Percentiles rank a stretch among this genome's conserved stretches.
phyloP scores from a whole-genome alignment of 768 basidiomycete species.

The Exidia glandulosa region DNA sequence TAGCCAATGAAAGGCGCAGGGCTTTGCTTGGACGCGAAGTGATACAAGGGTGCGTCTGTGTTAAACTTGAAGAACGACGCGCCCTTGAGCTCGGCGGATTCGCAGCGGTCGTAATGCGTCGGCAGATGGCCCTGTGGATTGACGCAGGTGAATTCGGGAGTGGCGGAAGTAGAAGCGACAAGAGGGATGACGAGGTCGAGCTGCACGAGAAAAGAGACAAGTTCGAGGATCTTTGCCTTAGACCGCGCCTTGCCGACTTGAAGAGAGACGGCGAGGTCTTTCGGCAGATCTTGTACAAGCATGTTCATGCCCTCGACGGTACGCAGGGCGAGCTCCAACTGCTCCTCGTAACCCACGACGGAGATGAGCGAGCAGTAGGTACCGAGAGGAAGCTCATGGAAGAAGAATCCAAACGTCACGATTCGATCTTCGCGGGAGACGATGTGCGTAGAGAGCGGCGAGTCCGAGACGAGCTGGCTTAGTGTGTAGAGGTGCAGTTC shows the following conservation, averaged over 20 bases:
- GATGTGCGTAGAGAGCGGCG: constrained; percentile 28
- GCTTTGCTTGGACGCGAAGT: constrained; percentile 45
- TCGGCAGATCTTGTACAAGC: constrained; percentile 43
- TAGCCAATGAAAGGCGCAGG: constrained; percentile 41
- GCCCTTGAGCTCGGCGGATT: constrained; percentile 34
- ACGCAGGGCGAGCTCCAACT: constrained; percentile 40
- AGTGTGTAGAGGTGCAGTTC: constrained; percentile 50
- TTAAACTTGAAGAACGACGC: constrained; percentile 59
- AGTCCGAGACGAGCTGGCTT: constrained; percentile 29
- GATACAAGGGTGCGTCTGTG: constrained; percentile 40
- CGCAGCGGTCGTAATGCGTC: constrained; percentile 24
- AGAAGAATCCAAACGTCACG: constrained; percentile 48
- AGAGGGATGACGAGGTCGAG: constrained; percentile 55
- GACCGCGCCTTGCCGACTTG: constrained; percentile 49
- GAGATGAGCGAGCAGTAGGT: constrained; percentile 56
- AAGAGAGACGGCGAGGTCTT: constrained; percentile 35
- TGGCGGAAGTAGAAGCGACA: constrained; percentile 27
- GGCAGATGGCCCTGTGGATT: constrained; percentile 37
- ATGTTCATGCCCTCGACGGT: constrained; percentile 37
- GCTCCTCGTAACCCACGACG: constrained; percentile 42
- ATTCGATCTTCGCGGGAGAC: constrained; percentile 46
- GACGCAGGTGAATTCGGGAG: constrained; percentile 37
- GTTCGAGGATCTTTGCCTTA: constrained; percentile 49
- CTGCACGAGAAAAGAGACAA: constrained; percentile 45
- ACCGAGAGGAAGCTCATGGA: constrained; percentile 52